Base-by-base conservation (phyloP, 2,329 filamentous ascomycete species). In the Xylariaceae sp. region DNA sequence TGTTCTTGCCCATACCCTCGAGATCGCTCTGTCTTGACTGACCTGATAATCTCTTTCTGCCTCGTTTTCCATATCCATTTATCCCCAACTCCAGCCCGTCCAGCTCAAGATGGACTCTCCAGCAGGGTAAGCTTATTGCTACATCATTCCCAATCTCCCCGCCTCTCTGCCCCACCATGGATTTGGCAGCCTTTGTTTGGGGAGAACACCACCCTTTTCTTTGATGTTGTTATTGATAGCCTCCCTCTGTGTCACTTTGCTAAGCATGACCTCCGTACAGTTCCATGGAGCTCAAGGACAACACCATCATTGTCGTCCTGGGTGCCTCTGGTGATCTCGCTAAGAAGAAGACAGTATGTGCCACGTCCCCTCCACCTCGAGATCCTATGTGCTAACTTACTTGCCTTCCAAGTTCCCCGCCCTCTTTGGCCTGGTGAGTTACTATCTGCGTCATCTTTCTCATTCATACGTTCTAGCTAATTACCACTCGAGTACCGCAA, bases 311-410 rank as follows among this genome's bases (percentile, higher is more conserved):
- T 63, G 81, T 98, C 63, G 93, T 98, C 62, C 84, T 98, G 58
- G 93, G 93, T 64, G 93, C 93, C 56, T 98, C 93, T 42, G 93
- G 93, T 63, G 93, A 98, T 77, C 75, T 98, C 58, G 93, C 93
- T 41, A 98, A 98, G 81, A 98, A 98, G 85, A 98, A 98, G 85
- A 98, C 93, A 37, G 90, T 95, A 73, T 67, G 82, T 49, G 27
- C 25, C 10, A 6, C 19, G 17, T 40, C 11, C 27, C 10, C 21
- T 34, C 19, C 42, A 21, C 23, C 19, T 27, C 67, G n/a, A 23
- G 39, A 19, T 11, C 19, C n/a, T 20, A 20, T 32, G 37, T 25
- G 35, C 42, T 49, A 32, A 51, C 37, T 34, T 19, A 22, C 29
- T 23, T n/a, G n/a, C n/a, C n/a, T n/a, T 27, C 11, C 6, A 56